Evolutionary conservation across 768 basidiomycete genomes (phyloP), one percentile per base, ranked within the genome.

Genomic region (Boletus pseudo-olivaceus): DNA sequence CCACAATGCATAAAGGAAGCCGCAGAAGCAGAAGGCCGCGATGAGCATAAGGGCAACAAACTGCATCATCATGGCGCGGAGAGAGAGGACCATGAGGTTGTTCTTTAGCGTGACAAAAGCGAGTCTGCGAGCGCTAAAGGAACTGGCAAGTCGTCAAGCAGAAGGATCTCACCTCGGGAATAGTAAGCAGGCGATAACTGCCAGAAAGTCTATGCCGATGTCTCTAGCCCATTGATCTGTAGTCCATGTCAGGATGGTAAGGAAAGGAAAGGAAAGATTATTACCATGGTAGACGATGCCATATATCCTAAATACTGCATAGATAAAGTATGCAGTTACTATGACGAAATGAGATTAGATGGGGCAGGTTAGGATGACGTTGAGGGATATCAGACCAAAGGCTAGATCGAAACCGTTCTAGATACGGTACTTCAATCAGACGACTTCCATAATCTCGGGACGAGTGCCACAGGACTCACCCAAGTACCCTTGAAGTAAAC

Each of bases 361-460:
- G 20, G 4, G 33, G 12, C 33, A 41, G 39, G n/a, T 29, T 7
- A 11, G 11, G 17, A 47, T 20, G 2, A 5, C 7, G 23, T 23
- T 5, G 15, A 49, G 9, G 40, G 33, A 42, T 30, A 41, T 23
- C 67, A 78, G 54, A 90, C 89, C 85, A 72, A 97, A 94, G 44
- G 91, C 90, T 49, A 96, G 61, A 69, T 98, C 95, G 67, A 98
- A 98, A 1, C 93, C 93, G 59, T 97, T 96, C 89, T 88, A 62
- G 17, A 48, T 17, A 26, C 6, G 17, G 40, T 29, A 15, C 51
- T 49, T 3, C 30, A 59, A 58, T 63, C 49, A 62, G 57, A 55
- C 43, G 55, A 55, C 60, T 53, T 51, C 48, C 14, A 47, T 59
- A 38, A 41, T 41, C 55, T 45, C 15, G 7, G 6, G 47, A 46